These are phyloP conservation scores for Suillus brevipes DNA, from an alignment of 768 basidiomycete genomes.

Conservation along the genomic window DNA sequence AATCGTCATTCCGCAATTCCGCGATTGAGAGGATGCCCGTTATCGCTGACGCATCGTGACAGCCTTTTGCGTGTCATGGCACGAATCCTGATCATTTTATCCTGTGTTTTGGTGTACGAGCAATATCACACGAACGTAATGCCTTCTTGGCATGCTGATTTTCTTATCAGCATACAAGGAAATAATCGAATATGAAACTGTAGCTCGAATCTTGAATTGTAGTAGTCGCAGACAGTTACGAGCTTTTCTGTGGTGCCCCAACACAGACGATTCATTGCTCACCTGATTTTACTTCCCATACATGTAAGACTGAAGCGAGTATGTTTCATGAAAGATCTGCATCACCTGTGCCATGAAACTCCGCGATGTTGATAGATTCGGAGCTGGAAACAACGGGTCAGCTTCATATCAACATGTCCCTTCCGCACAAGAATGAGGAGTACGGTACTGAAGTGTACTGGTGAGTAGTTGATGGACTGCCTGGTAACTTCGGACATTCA, in stretches of 20 bases:
- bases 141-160: slow-evolving; percentile 3
- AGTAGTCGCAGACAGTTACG: not conserved
- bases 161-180: slow-evolving; percentile 6
- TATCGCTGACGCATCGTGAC: slow-evolving; percentile 12
- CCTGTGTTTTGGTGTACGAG: slow-evolving; percentile 2
- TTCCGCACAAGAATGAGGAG: slow-evolving; percentile 67
- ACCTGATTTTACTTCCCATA: not conserved
- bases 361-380: not conserved
- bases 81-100: not conserved
- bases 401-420: slow-evolving; percentile 23
- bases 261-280: not conserved
- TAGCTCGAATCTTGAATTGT: slow-evolving; percentile 3
- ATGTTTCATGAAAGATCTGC: too few relatives aligned
- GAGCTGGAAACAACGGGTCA: not conserved
- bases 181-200: slow-evolving; percentile 1
- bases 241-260: not conserved
- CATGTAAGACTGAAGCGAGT: not conserved
- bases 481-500: not conserved
- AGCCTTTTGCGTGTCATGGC: not conserved
- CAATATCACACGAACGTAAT: slow-evolving; percentile 9
- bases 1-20: slow-evolving; percentile 78
- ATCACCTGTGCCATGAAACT: not conserved
- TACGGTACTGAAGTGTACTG: slow-evolving; percentile 72
- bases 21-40: slow-evolving; percentile 48
- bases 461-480: slow-evolving; percentile 36